Base-by-base conservation (phyloP, 768 basidiomycete genomes). In the Daedaleopsis nitida region DNA sequence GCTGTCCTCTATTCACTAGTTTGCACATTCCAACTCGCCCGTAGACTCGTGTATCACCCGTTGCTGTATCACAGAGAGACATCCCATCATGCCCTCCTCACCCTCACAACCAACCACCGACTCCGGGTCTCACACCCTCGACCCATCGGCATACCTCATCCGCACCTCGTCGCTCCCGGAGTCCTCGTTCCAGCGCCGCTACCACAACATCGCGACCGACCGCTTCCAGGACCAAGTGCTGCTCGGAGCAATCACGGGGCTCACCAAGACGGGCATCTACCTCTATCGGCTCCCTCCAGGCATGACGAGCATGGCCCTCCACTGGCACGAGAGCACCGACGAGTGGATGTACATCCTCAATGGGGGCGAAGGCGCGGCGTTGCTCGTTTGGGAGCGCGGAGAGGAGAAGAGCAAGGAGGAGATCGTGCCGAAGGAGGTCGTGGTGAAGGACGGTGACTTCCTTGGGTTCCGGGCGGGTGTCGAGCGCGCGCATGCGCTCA, bases 401-500 rank as follows among this genome's bases (percentile, higher is more conserved):
- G 5, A 13, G 45, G 48, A 27, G 48, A 45, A 43, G 47, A 32
- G 19, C 6, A 58, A 39, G 14, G 39, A 23, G 10, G 62, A 55
- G 8, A 59, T n/a, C n/a, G 55, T 27, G 39, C 58, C 62, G 38
- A 54, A 52, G 42, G 67, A 71, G 50, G 43, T 68, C 19, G 48
- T 45, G 34, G 57, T 57, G 21, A 32, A 32, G 27, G 27, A 32
- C 27, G 70, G 70, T 12, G 70, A 71, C 51, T 71, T 71, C 53
- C 24, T 67, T 4, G 70, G 64, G 4, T 71, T 69, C 56, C 64
- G 66, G 7, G 67, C 67, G 0, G 67, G 65, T 1, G 53, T 14
- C 17, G 12, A 54, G 49, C 55, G 23, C 9, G 63, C 62, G 37
- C 68, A 69, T 43, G 65, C 66, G 21, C 47, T 71, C 11, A 50